A percentile compares a stretch with the other conserved stretches of the same genome.
Conservation (phyloP, 768 basidiomycete species). For the Agaricus subrufescens region DNA sequence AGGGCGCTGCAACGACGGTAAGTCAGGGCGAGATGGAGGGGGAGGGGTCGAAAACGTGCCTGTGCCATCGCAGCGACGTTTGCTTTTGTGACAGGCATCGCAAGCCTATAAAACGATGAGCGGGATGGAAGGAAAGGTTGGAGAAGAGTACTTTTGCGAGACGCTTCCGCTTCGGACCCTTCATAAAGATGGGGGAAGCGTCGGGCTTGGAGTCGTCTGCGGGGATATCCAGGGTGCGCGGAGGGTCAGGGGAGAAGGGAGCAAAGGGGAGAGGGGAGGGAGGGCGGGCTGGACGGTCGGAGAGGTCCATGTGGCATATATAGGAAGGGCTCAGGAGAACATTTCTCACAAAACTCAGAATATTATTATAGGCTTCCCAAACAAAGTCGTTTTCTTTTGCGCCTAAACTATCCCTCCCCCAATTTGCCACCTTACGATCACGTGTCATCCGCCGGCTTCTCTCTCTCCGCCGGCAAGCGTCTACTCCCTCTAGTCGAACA, state of each 20-base stretch:
- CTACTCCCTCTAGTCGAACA: slow-evolving; percentile 73
- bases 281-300: neutral
- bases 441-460: neutral
- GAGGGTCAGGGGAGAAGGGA: slow-evolving; percentile 11
- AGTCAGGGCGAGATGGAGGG: slow-evolving; percentile 9
- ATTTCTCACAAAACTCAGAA: neutral
- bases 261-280: slow-evolving; percentile 19
- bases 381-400: too few species aligned
- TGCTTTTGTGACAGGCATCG: slow-evolving; percentile 82
- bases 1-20: slow-evolving; percentile 49
- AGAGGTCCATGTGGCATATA: too few species aligned
- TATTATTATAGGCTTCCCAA: too few species aligned
- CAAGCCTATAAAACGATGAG: slow-evolving; percentile 44
- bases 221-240: slow-evolving; percentile 14
- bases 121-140: slow-evolving; percentile 1
- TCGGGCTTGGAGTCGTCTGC: slow-evolving; percentile 24
- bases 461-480: neutral
- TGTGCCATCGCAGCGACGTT: slow-evolving; percentile 79
- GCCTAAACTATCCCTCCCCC: too few species aligned
- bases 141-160: slow-evolving; percentile 40
- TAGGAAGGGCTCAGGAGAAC: neutral
- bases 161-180: slow-evolving; percentile 50
- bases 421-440: neutral
- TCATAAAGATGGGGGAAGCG: slow-evolving; percentile 28
- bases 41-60: slow-evolving; percentile 37